Base-by-base conservation (phyloP, 441 rosid species). In the Aleurites moluccanus region DNA sequence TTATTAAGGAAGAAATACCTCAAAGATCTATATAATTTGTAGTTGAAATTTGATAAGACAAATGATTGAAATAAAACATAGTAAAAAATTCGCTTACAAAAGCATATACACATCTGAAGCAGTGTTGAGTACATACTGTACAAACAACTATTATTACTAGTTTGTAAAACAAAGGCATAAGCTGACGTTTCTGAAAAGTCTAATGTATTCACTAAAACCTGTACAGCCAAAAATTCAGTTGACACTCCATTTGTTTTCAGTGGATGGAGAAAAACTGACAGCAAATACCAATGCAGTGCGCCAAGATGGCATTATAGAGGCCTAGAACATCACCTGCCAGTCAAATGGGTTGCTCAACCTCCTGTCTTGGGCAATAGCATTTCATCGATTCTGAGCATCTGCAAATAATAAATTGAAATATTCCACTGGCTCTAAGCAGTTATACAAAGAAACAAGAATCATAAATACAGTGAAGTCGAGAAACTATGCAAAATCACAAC, bases 191-290 rank as follows among this genome's bases (percentile, higher is more conserved):
- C 73, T 69, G 30, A 20, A 30, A 42, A 14, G 61, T 55, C 83
- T 80, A 65, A 71, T 18, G 72, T 28, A 45, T 52, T 42, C 38
- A 21, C 78, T 38, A 76, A 18, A 61, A 47, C 42, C 78, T 78
- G 78, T 73, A 69, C 80, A 78, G 76, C 78, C 78, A 79, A 84
- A 79, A 80, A 45, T 74, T 70, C 62, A 57, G 77, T 72, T 47
- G 14, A 69, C 45, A 21, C 56, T 21, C 76, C 64, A 69, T 56
- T 21, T 16, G 10, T 23, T 30, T 18, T 66, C 65, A 25, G 59
- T 15, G 40, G 30, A 45, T 23, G 68, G 44, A 67, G 47, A 70
- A 73, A 45, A 52, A 57, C 65, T 28, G 67, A 28, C 61, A 64
- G 28, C 71, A 21, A 57, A 70, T 63, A 63, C 60, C 60, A 62